Evolutionary conservation across 768 basidiomycete genomes (phyloP).

Genomic region (Trametopsis cervina): DNA sequence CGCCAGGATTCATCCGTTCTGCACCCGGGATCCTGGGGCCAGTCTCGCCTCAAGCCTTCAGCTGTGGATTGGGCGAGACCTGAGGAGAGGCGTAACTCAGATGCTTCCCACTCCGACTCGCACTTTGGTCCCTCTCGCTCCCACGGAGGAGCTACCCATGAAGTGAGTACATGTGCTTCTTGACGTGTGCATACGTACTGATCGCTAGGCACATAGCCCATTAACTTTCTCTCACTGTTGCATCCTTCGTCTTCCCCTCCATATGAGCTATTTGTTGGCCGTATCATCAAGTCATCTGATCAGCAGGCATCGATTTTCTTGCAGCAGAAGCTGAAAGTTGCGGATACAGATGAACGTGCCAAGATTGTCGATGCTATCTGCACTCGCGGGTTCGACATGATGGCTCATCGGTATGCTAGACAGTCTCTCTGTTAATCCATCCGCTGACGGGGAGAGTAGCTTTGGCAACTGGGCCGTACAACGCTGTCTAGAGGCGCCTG

Average conservation of each 20-base stretch:
- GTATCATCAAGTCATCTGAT: constrained; percentile 85
- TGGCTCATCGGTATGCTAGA: constrained; percentile 66
- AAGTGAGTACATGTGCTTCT: constrained; percentile 35
- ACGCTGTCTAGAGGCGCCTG: constrained; percentile 76
- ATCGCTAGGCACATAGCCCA: constrained; percentile 44
- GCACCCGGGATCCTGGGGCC: constrained; percentile 18
- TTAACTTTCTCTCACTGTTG: constrained; percentile 81
- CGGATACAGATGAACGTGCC: constrained; percentile 65
- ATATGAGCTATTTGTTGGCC: constrained; percentile 72
- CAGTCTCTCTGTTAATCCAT: not conserved
- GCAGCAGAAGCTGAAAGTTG: constrained; percentile 86
- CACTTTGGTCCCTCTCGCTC: constrained; percentile 9
- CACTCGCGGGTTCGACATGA: constrained; percentile 82
- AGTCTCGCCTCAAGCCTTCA: constrained; percentile 14
- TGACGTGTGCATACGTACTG: not conserved
- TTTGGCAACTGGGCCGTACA: constrained; percentile 93
- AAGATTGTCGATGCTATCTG: constrained; percentile 89
- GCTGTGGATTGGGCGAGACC: constrained; percentile 21
- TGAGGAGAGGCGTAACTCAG: constrained; percentile 14
- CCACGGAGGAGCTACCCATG: constrained; percentile 30
- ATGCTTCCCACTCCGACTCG: constrained; percentile 3
- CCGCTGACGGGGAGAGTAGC: constrained; percentile 31
- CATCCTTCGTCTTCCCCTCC: constrained; percentile 83
- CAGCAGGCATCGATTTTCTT: constrained; percentile 89
- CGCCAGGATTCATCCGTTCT: constrained; percentile 19